Evolutionary conservation across 805 yeast genomes (phyloP), one percentile per base, ranked within the genome.

Genomic region (Ogataea sp.): DNA sequence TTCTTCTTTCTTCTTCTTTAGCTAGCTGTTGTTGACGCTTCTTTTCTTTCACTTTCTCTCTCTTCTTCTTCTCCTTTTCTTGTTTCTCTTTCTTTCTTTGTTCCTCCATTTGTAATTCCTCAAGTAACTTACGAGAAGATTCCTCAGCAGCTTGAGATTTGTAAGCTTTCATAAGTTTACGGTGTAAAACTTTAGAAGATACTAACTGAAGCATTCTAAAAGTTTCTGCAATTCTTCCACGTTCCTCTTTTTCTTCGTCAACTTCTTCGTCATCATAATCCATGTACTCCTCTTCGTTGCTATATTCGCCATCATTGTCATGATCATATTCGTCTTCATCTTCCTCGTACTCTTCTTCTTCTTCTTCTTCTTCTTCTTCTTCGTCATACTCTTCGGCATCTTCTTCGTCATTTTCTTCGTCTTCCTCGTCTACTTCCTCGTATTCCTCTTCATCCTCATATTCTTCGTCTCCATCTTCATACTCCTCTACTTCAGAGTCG

Each of bases 71-170:
- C 49, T 80, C 81, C 55, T 78, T 79, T 53, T 78, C 75, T 50
- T 80, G 84, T 43, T 72, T 75, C 37, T 75, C 83, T 52, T 72
- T 78, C 56, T 78, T 73, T 34, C 78, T 75, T 36, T 62, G 64
- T 45, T 79, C 81, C 58, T 81, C 90, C 7, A 77, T 80, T 47
- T 82, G 88, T 34, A 82, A 63, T 51, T 83, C 90, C 52, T 71
- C 77, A 43, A 83, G 67, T 45, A 83, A 66, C 43, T 71, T 73
- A 41, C 70, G 64, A 10, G 82, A 71, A 42, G 80, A 70, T 49
- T 83, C 93, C 43, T 82, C 86, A 11, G 95, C 89, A 36, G 83
- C 75, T 46, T 78, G 82, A 50, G 82, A 89, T 44, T 83, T 83
- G 53, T 80, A 88, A 0, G 95, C 85, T 24, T 72, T 75, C 51